Evolutionary conservation across 495 filamentous ascomycete genomes (phyloP), one percentile per base, ranked within the genome.

Genomic region (Durotheca rogersii): DNA sequence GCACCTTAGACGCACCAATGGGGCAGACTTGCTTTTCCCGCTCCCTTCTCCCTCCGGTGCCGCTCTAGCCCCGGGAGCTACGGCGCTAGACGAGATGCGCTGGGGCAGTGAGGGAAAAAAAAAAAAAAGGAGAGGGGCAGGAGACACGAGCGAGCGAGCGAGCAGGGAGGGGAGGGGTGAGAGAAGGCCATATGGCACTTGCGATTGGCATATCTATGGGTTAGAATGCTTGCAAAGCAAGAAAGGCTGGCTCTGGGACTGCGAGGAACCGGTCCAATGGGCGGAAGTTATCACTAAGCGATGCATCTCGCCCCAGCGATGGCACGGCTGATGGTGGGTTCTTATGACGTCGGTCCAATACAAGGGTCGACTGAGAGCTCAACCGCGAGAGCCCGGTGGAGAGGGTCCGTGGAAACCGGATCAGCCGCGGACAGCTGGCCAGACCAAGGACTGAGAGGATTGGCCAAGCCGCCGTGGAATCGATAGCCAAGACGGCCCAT

Each of bases 231-330:
- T 48, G 44, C 55, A 50, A n/a, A 46, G 56, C 41, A 41, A 47
- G 45, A 53, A n/a, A 59, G 21, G 46, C 41, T 33, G 39, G 50
- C 47, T 31, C 51, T 23, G 35, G 51, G 21, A 47, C 41, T 16
- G 25, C 34, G 31, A 36, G 46, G 37, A 59, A 35, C 50, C 50
- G 56, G 45, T 25, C 43, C 42, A 51, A 57, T 51, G 37, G 43
- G 27, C 32, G 25, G n/a, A 51, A 33, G 16, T 35, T 49, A 21
- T 34, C 40, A 18, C 31, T 50, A 42, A 30, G 48, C 27, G 34
- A 60, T 51, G 34, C 47, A 19, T 55, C 37, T 52, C 47, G 57
- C 57, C 57, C n/a, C 51, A 60, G 56, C 56, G 57, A 60, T 52
- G 57, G 56, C 57, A 60, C 57, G 45, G 51, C 43, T 48, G 47